Base-by-base conservation (phyloP, 345 rosid genomes). In the Eucalyptus regnans region DNA sequence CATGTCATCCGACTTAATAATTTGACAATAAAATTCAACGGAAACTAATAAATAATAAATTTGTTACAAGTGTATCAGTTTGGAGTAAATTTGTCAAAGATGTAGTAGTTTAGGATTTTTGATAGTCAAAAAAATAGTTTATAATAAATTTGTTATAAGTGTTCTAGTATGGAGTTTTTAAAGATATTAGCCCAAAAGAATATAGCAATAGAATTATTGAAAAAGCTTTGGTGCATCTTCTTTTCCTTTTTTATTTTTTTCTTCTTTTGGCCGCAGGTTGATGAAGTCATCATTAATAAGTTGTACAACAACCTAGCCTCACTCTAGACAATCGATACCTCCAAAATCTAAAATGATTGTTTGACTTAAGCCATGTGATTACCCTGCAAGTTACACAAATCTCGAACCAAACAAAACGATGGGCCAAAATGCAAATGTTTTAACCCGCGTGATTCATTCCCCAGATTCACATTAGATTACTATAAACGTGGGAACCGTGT, bases 61-160 rank as follows among this genome's bases (percentile, higher is more conserved):
- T 52, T 18, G 0, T 52, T 9, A 18, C 4, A 3, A 18, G 1
- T 52, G 2, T 52, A 17, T 7, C 2, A 7, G 1, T 52, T 52
- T 52, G 0, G 0, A 52, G 9, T 7, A 52, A 52, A 52, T 52
- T 52, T 51, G 6, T 51, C 4, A 51, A 17, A 17, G 0, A 0
- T 51, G 4, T 7, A 17, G 2, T 0, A 0, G 22, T 51, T 51
- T 51, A 51, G 8, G 0, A 1, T 7, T 51, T 17, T 18, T 52
- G 0, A 0, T 52, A 2, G 2, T 52, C 0, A 52, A 52, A 52
- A 52, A 52, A 52, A 52, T 52, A 18, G 0, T 52, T 52, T 52
- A 52, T 0, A 23, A 52, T 18, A 52, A 52, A 52, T 3, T 52
- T 52, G 0, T 52, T 0, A 52, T 52, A 52, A 3, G 2, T 52